A percentile compares a stretch with the other conserved stretches of the same genome.
Evolutionary conservation across 179 eudicot species (phyloP).

Genomic region (Nepenthes alata): DNA sequence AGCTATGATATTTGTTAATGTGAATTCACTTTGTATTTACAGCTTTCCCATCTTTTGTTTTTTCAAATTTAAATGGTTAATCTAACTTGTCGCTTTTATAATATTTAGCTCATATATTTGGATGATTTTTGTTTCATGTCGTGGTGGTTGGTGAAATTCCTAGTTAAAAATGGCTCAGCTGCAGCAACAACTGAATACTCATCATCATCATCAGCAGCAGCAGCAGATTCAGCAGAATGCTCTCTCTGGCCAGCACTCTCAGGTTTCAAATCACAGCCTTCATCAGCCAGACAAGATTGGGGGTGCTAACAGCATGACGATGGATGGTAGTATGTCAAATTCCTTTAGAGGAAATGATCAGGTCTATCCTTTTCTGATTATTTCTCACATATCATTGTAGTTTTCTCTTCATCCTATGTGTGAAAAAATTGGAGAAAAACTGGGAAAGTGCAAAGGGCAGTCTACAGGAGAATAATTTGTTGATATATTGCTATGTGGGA

Average conservation of each 20-base stretch:
- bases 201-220: slow-evolving; percentile 33
- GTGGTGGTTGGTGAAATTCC: slow-evolving; percentile 5
- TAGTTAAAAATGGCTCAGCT: slow-evolving; percentile 78
- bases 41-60: no score
- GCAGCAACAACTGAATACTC: slow-evolving; percentile 32
- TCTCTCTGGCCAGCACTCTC: slow-evolving; percentile 57
- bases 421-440: no score
- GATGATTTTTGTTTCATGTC: not conserved
- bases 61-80: no score
- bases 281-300: slow-evolving; percentile 31
- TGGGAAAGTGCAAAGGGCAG: no score
- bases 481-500: no score
- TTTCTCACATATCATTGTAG: not conserved
- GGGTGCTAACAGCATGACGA: slow-evolving; percentile 47
- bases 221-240: slow-evolving; percentile 55
- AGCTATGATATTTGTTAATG: not conserved
- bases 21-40: not conserved
- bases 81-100: no score
- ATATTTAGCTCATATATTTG: not conserved
- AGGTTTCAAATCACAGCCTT: slow-evolving; percentile 21
- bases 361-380: slow-evolving; percentile 32
- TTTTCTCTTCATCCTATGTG: not conserved
- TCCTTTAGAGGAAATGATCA: slow-evolving; percentile 87
- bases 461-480: no score
- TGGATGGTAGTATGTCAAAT: slow-evolving; percentile 75